These are phyloP conservation scores for Diaporthe australafricana DNA, from an alignment of 2,329 filamentous ascomycete genomes.

Conservation along the genomic window DNA sequence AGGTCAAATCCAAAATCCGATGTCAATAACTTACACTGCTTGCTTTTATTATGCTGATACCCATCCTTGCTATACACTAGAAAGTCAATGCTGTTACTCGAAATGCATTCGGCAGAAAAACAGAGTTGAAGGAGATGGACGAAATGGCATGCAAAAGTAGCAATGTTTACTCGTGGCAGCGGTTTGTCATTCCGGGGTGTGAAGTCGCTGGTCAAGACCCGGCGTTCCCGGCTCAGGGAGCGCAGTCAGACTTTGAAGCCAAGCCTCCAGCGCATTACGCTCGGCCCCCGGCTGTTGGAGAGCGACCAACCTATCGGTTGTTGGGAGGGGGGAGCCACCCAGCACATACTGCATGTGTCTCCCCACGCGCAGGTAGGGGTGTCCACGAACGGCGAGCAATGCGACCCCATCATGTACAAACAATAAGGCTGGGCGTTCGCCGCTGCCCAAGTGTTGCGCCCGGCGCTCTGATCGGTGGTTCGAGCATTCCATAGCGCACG, in stretches of 20 bases:
- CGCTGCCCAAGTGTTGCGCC: neutral
- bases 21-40: neutral
- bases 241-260: no score
- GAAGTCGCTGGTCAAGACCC: neutral
- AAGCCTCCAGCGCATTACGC: neutral
- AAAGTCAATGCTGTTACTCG: neutral
- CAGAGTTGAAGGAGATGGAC: neutral
- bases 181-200: neutral
- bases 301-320: neutral
- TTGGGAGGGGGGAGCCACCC: neutral
- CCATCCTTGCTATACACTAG: neutral
- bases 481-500: neutral
- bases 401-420: neutral
- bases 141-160: neutral
- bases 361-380: neutral
- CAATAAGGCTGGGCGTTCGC: neutral
- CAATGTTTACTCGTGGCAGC: neutral
- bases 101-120: neutral
- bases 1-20: no score
- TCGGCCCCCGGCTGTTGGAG: neutral
- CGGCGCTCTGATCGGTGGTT: neutral
- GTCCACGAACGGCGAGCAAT: neutral
- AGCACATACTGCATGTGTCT: neutral
- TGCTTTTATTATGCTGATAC: conserved; percentile 1
- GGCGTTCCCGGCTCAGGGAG: neutral